Evolutionary conservation across 2,329 filamentous ascomycete species (phyloP), one percentile per base, ranked within the genome.

Genomic region (Albophoma yamanashiensis): DNA sequence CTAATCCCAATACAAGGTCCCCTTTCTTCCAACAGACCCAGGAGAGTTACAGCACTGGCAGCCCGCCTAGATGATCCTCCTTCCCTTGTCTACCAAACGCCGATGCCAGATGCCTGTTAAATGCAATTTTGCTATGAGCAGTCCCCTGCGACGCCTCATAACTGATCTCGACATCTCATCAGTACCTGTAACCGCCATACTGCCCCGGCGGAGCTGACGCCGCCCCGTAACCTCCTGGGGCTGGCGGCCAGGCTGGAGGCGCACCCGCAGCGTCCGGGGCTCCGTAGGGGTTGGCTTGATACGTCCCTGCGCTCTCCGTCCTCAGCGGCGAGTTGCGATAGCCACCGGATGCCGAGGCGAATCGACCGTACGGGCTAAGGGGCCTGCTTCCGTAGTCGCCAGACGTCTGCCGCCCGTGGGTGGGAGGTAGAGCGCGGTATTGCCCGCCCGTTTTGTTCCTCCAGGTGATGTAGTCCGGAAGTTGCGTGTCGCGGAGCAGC

Each of bases 401-500:
- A 5, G 79, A 78, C 17, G 75, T 61, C 58, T 79, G 74, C 53
- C 75, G 74, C 20, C 67, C 67, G 60, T 79, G 76, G 14, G 68
- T 67, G 42, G 73, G 70, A 36, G 71, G 65, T n/a, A 68, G 59
- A 40, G 70, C 69, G 6, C 73, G 69, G 42, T 70, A 68, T 58
- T 76, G 74, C 5, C 70, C 72, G 39, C 72, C 73, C 12, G 68
- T 72, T 55, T 70, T 73, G 40, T 75, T 69, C 68, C 83, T 85
- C 79, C 83, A 85, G 11, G 79, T 75, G 39, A 73, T 74, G 63
- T 80, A 82, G 62, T 84, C 82, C 0, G 89, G 89, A 12, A 94
- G 78, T 31, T 83, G 77, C 8, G 88, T 84, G 59, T 85, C 81
- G 39, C 86, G 82, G 27, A 99, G 78, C 47, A 97, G 78, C 39